A percentile compares a stretch with the other conserved stretches of the same genome.
phyloP scores from a whole-genome alignment of 139 green algal genomes.

The Tetraselmis chui region DNA sequence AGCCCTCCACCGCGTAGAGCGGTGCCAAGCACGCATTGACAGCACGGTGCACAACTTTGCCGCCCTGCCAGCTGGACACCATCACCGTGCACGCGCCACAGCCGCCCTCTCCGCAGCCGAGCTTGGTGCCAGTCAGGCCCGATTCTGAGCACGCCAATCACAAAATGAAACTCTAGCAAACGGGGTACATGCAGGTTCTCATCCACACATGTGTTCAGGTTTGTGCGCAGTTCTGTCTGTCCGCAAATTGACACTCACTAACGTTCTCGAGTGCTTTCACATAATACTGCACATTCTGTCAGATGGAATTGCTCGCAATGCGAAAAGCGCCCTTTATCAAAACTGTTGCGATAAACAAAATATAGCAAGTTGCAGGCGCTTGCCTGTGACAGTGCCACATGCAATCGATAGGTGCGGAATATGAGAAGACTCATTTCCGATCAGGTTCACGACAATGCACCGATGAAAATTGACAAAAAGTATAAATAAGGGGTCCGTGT shows the following conservation, averaged over 20 bases:
- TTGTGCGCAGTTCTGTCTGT: neutral
- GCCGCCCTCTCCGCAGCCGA: slow-evolving; percentile 93
- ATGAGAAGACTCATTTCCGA: too few species aligned
- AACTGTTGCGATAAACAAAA: too few species aligned
- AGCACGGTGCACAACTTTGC: slow-evolving; percentile 57
- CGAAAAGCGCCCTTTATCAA: too few species aligned
- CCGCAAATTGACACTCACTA: neutral
- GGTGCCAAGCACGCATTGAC: slow-evolving; percentile 94
- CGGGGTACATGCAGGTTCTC: neutral
- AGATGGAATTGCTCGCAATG: too few species aligned
- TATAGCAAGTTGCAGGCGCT: too few species aligned
- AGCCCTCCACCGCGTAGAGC: slow-evolving; percentile 85
- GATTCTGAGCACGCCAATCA: slow-evolving; percentile 39
- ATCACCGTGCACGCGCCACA: slow-evolving; percentile 96
- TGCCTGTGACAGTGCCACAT: too few species aligned
- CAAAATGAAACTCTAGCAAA: neutral
- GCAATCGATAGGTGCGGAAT: too few species aligned
- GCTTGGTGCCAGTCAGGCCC: slow-evolving; percentile 84
- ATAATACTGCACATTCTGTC: neutral
- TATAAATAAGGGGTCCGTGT: too few species aligned
- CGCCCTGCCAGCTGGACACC: slow-evolving; percentile 58
- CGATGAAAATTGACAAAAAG: too few species aligned
- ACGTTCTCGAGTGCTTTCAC: neutral
- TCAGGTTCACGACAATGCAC: too few species aligned
- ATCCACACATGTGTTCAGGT: neutral